Base-by-base conservation (phyloP, 495 filamentous ascomycete species). In the Margaritispora aquatica region DNA sequence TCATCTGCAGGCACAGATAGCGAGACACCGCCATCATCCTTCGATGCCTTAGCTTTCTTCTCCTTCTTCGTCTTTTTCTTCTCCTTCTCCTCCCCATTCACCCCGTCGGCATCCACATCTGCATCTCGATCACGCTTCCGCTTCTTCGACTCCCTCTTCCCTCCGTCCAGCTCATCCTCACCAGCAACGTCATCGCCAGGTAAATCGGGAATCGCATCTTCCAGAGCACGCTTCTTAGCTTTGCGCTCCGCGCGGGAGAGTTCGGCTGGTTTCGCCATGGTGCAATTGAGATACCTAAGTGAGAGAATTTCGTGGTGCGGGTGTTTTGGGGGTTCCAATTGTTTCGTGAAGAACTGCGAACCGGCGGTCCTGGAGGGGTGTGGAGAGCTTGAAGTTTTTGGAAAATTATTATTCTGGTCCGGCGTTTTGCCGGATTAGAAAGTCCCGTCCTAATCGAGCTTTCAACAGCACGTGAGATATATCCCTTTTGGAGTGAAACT, bases 11-110 rank as follows among this genome's bases (percentile, higher is more conserved):
- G n/a, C n/a, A n/a, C n/a, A n/a, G n/a, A n/a, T n/a, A n/a, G n/a
- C n/a, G n/a, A n/a, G n/a, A 46, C 38, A 54, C 77, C 72, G 19
- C 71, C 74, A 20, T 80, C 80, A 20, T 72, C 76, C 19, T 62
- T 13, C 76, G 62, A 24, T 74, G 10, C 60, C 26, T 29, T 50
- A 21, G 31, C 21, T 15, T 53, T 47, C 21, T 51, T 56, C 19
- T 31, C 27, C 72, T 69, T 80, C 20, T 51, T 51, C 51, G 59
- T 50, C 50, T 54, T 60, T 22, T 61, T 55, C 46, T 59, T 34
- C 61, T 69, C 66, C 27, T 58, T 20, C 1, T 64, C 49, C 24
- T 38, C 44, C 1, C 38, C 50, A n/a, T 24, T 51, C 21, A 26
- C 24, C 10, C 23, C 54, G 1, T 62, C 61, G 21, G 64, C 65